Evolutionary conservation across 2,329 filamentous ascomycete genomes (phyloP), one percentile per base, ranked within the genome.

Genomic region (Bipolaris victoriae): DNA sequence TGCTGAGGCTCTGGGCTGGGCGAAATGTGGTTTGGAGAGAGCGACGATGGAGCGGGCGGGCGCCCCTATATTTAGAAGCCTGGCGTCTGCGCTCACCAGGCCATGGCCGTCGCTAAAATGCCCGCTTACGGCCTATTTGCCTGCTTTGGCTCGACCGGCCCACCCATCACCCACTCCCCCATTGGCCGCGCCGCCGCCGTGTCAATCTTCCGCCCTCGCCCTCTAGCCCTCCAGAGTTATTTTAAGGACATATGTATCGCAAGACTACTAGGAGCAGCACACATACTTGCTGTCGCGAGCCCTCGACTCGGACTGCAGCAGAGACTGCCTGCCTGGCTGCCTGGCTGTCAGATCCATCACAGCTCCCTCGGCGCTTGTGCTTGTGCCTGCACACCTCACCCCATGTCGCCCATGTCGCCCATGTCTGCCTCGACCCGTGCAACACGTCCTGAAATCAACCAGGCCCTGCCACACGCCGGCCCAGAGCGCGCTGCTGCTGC

Each of bases 1-100:
- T 58, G 50, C 31, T 70, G 69, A 69, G 69, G 66, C 68, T 72
- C 68, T 67, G 59, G 61, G 63, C 68, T 67, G 59, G 61, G 63
- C 50, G 65, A 58, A 60, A 69, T 67, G 67, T 68, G 66, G 66
- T 68, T 62, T 67, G 69, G 63, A 67, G 63, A 60, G 65, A 64
- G 56, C 61, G 50, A 67, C 57, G 53, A 63, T 63, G 60, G 60
- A 58, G 57, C 50, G 63, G 64, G 65, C 60, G 64, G 55, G 55
- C 58, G 50, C 52, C 58, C 52, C 64, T 69, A 70, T 66, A 68
- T 66, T 67, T 70, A 70, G 69, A 67, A 67, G 36, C 43, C 55
- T 62, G 56, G 48, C 62, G 63, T 58, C 63, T 64, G 61, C 57
- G 53, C 43, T 61, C 64, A 58, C 65, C 62, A 61, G 67, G 59